Base-by-base conservation (phyloP, 164 flowering plant species). In the Sedum album region DNA sequence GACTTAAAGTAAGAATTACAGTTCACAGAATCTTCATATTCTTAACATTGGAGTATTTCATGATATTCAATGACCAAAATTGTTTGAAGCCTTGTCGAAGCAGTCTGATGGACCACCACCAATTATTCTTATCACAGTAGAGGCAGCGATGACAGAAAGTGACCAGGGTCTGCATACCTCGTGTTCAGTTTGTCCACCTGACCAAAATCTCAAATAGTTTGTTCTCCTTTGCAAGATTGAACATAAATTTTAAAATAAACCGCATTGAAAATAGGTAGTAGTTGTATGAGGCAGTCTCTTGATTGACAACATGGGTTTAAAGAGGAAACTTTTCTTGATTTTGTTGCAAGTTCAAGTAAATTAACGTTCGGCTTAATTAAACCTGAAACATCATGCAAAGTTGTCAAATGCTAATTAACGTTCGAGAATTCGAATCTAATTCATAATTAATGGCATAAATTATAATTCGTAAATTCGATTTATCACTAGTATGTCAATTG, bases 1-100 rank as follows among this genome's bases (percentile, higher is more conserved):
- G 1, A 30, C 72, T 9, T 69, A 75, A 33, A 80, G 71, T 31
- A 68, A 72, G 25, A 66, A 68, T 5, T 55, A 15, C 5, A 35
- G 18, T 48, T 41, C 60, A 2, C 48, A 51, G 0, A 78, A 62
- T 46, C 85, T 90, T 62, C 93, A 85, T 67, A 83, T 90, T 65
- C 73, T 90, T 53, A 91, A 90, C 65, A 84, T 90, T 67, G 96
- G 91, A 2, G 87, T 90, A 20, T 90, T 91, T 35, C 96, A 90
- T 75, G 93, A 91, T 6, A 72, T 86, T 20, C 96, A 90, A 70
- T 90, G 96, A 91, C 96, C 96, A 0, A 90, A 86, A 0, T 84
- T 90, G 42, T 81, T 90, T 5, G 93, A 88, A 51, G 85, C 88
- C 67, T 70, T 90, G 77, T 74, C 81, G 17, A 77, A 81, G 63